Conservation (phyloP, 164 flowering plant genomes). For the Dillenia suffruticosa region DNA sequence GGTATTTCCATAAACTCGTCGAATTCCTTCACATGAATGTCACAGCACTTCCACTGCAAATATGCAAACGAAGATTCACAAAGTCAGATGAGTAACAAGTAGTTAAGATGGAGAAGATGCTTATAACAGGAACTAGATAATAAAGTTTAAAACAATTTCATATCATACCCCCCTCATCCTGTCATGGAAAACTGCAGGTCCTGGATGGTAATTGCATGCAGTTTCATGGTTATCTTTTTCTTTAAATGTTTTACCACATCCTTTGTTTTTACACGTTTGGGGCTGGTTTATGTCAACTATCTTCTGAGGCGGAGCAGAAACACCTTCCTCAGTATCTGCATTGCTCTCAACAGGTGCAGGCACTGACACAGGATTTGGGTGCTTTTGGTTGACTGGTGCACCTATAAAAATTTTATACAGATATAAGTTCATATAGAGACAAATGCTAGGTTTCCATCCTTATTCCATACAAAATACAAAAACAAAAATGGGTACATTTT, state of each 20-base stretch:
- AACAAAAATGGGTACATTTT: no score
- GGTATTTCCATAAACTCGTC: constrained; percentile 92
- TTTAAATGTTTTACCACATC: constrained; percentile 84
- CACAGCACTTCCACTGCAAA: constrained; percentile 97
- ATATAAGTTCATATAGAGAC: not conserved
- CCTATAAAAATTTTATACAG: constrained; percentile 28
- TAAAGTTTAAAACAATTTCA: not conserved
- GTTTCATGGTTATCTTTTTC: constrained; percentile 85
- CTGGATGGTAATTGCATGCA: constrained; percentile 92
- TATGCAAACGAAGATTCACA: no score
- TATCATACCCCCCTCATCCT: constrained; percentile 73
- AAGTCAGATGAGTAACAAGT: no score
- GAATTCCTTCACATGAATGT: constrained; percentile 83
- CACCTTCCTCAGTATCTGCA: constrained; percentile 16
- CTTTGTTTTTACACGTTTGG: constrained; percentile 76
- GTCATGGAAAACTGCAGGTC: constrained; percentile 92
- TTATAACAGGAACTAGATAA: not conserved
- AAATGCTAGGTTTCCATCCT: not conserved
- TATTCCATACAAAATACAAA: no score
- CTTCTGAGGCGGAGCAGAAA: constrained; percentile 48
- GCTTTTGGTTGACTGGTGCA: constrained; percentile 33
- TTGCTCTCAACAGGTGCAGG: constrained; percentile 23
- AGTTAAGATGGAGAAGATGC: not conserved
- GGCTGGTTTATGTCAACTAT: constrained; percentile 59
- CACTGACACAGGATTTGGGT: constrained; percentile 15